phyloP scores from a whole-genome alignment of 2,329 filamentous ascomycete genomes.

The Mycosphaerella sp. region DNA sequence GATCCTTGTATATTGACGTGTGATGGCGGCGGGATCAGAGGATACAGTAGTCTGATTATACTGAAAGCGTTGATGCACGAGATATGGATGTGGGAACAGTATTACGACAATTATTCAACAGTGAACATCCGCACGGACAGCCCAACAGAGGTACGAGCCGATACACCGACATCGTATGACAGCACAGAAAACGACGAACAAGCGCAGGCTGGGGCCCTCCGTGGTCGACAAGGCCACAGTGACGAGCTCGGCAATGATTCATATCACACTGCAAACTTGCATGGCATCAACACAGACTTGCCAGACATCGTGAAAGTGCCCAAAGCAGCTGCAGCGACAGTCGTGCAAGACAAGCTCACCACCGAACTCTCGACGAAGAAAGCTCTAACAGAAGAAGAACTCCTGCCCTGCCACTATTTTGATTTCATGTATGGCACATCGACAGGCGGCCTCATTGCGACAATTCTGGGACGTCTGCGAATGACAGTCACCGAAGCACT shows the following conservation, averaged over 20 bases:
- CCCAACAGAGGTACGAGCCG: conserved; percentile 16
- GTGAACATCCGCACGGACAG: conserved; percentile 19
- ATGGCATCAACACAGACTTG: conserved; percentile 15
- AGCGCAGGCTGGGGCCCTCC: conserved; percentile 14
- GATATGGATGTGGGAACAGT: conserved; percentile 41
- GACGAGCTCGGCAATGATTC: conserved; percentile 16
- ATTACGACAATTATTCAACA: conserved; percentile 29
- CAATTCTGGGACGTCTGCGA: conserved; percentile 45
- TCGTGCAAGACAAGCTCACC: conserved; percentile 21
- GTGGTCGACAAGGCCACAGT: conserved; percentile 14
- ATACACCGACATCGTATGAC: conserved; percentile 18
- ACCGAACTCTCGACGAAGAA: conserved; percentile 19
- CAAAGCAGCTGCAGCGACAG: conserved; percentile 16
- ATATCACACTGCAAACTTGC: conserved; percentile 14
- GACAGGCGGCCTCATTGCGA: conserved; percentile 48
- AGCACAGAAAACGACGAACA: conserved; percentile 12
- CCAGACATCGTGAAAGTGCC: conserved; percentile 8
- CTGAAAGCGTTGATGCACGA: conserved; percentile 46
- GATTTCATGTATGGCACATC: conserved; percentile 50
- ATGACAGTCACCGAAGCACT: conserved; percentile 47
- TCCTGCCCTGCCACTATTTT: conserved; percentile 49
- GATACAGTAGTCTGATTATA: conserved; percentile 47
- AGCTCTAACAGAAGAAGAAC: conserved; percentile 38
- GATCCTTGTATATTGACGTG: conserved; percentile 45
- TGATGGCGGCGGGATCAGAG: conserved; percentile 48